phyloP scores from a whole-genome alignment of 2,329 filamentous ascomycete species.

The Penicillium sp. region DNA sequence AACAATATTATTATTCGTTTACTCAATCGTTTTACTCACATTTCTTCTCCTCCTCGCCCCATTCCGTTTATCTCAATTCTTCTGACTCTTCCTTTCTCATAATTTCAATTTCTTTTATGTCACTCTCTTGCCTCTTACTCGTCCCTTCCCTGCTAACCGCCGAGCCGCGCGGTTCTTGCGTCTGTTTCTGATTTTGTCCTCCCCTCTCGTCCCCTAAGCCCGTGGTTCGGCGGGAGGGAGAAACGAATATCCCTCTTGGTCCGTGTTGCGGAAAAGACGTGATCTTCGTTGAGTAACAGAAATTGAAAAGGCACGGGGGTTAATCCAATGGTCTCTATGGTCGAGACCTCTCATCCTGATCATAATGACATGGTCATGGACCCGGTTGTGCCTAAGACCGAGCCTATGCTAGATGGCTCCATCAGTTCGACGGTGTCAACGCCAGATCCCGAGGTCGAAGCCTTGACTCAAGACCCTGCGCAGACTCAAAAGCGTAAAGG shows the following conservation, averaged over 20 bases:
- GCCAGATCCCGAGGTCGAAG: constrained; percentile 46
- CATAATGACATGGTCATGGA: constrained; percentile 44
- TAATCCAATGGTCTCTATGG: constrained; percentile 46
- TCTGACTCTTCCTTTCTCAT: constrained; percentile 30
- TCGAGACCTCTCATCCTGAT: constrained; percentile 40
- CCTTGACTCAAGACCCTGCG: constrained; percentile 43
- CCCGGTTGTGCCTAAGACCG: constrained; percentile 43
- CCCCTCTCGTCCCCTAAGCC: constrained; percentile 4
- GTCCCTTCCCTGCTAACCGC: constrained; percentile 38
- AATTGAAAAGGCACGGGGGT: neutral
- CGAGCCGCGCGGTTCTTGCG: constrained; percentile 42
- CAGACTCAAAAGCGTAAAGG: constrained; percentile 86
- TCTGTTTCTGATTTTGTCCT: constrained; percentile 14
- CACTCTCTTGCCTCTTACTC: constrained; percentile 37
- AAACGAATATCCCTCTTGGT: constrained; percentile 7
- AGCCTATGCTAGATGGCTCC: constrained; percentile 43
- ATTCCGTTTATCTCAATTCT: constrained; percentile 30
- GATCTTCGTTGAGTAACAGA: constrained; percentile 8
- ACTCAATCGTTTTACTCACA: constrained; percentile 42
- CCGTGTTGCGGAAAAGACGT: constrained; percentile 5
- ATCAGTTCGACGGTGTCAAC: constrained; percentile 48
- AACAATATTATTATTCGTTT: constrained; percentile 37
- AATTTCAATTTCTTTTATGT: constrained; percentile 43
- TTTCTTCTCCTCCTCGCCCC: constrained; percentile 21
- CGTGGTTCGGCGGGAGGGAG: constrained; percentile 17